Percentiles rank a stretch among this genome's conserved stretches.
phyloP scores from a whole-genome alignment of 805 yeast genomes.

The Jamesozyma jinghongensis region DNA sequence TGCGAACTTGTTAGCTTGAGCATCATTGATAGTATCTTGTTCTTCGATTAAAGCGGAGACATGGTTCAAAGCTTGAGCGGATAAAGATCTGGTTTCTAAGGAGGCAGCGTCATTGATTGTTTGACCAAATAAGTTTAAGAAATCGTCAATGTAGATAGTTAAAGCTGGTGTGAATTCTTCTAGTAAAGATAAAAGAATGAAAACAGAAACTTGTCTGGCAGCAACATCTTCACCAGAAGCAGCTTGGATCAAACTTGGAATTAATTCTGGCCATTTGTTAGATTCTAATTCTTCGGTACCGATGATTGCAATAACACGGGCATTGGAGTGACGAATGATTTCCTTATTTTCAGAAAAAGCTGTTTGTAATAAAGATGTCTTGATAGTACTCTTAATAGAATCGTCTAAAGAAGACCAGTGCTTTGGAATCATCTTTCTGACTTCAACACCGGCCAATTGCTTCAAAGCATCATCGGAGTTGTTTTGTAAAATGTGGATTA shows the following conservation, averaged over 20 bases:
- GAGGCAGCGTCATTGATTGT: slow-evolving; percentile 60
- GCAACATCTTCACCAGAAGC: slow-evolving; percentile 48
- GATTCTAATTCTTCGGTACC: slow-evolving; percentile 66
- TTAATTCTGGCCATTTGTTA: slow-evolving; percentile 65
- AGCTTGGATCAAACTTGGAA: slow-evolving; percentile 60
- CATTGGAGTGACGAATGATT: slow-evolving; percentile 75
- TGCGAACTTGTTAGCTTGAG: slow-evolving; percentile 46
- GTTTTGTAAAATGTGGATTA: slow-evolving; percentile 70
- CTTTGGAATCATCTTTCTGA: slow-evolving; percentile 66
- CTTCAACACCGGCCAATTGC: slow-evolving; percentile 95
- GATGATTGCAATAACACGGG: slow-evolving; percentile 82
- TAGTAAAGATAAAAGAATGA: slow-evolving; percentile 64
- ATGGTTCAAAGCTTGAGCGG: slow-evolving; percentile 66
- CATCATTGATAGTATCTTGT: slow-evolving; percentile 39
- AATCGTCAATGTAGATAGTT: slow-evolving; percentile 49
- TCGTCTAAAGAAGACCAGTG: slow-evolving; percentile 53
- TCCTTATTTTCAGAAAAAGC: slow-evolving; percentile 57
- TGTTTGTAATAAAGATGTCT: slow-evolving; percentile 56
- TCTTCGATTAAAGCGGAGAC: slow-evolving; percentile 63
- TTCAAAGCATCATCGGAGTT: slow-evolving; percentile 63
- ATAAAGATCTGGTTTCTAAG: slow-evolving; percentile 67
- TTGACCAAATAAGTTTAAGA: slow-evolving; percentile 59
- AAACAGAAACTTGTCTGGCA: slow-evolving; percentile 74
- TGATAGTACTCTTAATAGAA: slow-evolving; percentile 48
- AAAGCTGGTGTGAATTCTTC: slow-evolving; percentile 60